Conservation (phyloP, 2,329 filamentous ascomycete species). For the Phyllosticta citrichinensis region DNA sequence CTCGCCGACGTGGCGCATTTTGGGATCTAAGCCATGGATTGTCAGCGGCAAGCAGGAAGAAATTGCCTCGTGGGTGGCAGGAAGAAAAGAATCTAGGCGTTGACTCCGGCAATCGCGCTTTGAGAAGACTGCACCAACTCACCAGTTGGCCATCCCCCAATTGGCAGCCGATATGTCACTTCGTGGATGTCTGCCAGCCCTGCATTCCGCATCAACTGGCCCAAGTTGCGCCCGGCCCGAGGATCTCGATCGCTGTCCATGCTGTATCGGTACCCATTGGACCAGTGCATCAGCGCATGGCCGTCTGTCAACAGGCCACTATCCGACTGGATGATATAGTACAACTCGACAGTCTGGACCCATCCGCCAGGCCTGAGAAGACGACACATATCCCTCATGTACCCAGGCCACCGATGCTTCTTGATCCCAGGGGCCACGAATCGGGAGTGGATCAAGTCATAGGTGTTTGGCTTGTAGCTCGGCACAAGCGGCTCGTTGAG, state of each 20-base stretch:
- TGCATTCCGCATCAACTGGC: conserved; percentile 20
- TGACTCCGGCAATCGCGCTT: background rate
- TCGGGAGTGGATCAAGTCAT: conserved; percentile 76
- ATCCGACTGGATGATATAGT: conserved; percentile 76
- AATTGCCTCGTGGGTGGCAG: background rate
- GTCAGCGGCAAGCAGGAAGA: background rate
- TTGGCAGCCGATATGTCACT: conserved; percentile 22
- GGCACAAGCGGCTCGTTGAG: conserved; percentile 27
- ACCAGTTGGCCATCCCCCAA: conserved; percentile 30
- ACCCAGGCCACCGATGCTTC: conserved; percentile 60
- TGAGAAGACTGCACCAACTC: conserved; percentile 1
- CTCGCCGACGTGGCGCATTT: conserved; percentile 20
- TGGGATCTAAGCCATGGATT: conserved; percentile 17
- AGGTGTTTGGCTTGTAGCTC: conserved; percentile 59
- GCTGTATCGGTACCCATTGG: conserved; percentile 23
- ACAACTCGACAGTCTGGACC: conserved; percentile 82
- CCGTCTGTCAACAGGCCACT: conserved; percentile 62
- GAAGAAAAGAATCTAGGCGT: background rate
- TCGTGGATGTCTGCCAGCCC: conserved; percentile 23
- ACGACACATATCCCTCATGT: conserved; percentile 64
- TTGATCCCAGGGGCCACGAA: conserved; percentile 64
- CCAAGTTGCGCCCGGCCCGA: conserved; percentile 22
- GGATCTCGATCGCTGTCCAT: conserved; percentile 27
- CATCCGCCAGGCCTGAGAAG: conserved; percentile 68
- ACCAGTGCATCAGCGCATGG: conserved; percentile 28